Evolutionary conservation across 1,284 basidiomycete genomes (phyloP), one percentile per base, ranked within the genome.

Genomic region (Cryptococcus maquisensis): DNA sequence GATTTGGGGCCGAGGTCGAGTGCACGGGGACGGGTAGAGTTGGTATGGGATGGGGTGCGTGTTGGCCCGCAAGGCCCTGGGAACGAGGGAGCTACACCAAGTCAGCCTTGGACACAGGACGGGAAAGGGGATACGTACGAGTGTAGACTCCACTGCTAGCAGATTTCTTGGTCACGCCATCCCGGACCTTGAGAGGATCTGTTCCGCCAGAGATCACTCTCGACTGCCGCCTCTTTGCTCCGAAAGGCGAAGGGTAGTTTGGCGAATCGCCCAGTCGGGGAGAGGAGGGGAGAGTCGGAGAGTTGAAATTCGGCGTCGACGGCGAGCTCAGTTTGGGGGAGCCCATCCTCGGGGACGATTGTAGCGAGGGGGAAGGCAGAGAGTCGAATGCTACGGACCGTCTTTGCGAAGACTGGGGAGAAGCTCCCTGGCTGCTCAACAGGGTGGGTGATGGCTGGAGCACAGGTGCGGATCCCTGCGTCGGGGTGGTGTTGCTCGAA

Each of bases 121-220:
- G 37, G 10, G 15, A 32, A 36, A 16, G 16, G 3, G 12, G 39
- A 0, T 1, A 63, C 61, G 50, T 44, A 63, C 61, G 61, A 43
- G 61, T 63, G 36, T 63, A 63, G 16, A 63, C 54, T 36, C 61
- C 61, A 40, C 57, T 60, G 28, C 44, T 55, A 40, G 55, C 54
- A 24, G 24, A 20, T 36, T 50, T 57, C 18, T 55, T 54, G 20
- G 36, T 43, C n/a, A 37, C 37, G 13, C 61, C 61, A 47, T 63
- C 62, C 47, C 47, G 48, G 7, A 61, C 44, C 40, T 60, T 57
- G 21, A 51, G 26, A 13, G 57, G 56, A 37, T 63, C 62, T 50
- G 18, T 59, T 55, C 13, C 28, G 28, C 28, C 28, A 32, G 28
- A 32, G 28, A 59, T 24, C 16, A 24, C 32, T 4, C 47, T 47